Evolutionary conservation across 2,329 filamentous ascomycete species (phyloP).

Genomic region (Rhynchosporium agropyri): DNA sequence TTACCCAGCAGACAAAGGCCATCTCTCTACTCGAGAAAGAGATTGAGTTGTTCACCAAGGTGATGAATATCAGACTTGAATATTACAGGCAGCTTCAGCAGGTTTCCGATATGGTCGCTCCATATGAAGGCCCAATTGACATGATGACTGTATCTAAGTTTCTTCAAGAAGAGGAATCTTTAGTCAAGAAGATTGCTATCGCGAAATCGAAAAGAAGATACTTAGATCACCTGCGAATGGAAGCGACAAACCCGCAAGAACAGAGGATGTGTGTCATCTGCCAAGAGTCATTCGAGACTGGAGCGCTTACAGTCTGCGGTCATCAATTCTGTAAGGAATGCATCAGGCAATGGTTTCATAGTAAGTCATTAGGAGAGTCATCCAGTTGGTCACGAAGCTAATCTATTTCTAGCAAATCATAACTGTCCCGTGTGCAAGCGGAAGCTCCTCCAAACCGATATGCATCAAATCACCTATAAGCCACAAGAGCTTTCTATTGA

Average conservation of each 20-base stretch:
- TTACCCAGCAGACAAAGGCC: slow-evolving; percentile 55
- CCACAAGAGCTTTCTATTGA: slow-evolving; percentile 72
- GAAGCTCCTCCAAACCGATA: slow-evolving; percentile 63
- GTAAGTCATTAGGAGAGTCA: slow-evolving; percentile 23
- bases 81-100: slow-evolving; percentile 90
- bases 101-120: slow-evolving; percentile 84
- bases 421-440: slow-evolving; percentile 87
- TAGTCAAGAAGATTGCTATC: slow-evolving; percentile 61
- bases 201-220: slow-evolving; percentile 78
- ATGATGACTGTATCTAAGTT: slow-evolving; percentile 45
- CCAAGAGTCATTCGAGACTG: slow-evolving; percentile 72
- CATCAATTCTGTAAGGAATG: slow-evolving; percentile 93
- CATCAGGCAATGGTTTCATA: slow-evolving; percentile 74
- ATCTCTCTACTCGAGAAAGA: slow-evolving; percentile 63
- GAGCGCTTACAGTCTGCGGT: slow-evolving; percentile 82
- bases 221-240: slow-evolving; percentile 47
- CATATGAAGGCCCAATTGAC: slow-evolving; percentile 61
- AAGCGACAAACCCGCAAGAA: slow-evolving; percentile 58
- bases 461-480: slow-evolving; percentile 85
- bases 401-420: slow-evolving; percentile 52
- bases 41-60: slow-evolving; percentile 71
- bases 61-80: slow-evolving; percentile 84
- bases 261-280: slow-evolving; percentile 85
- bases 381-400: not conserved
- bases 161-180: slow-evolving; percentile 59